A percentile compares a stretch with the other conserved stretches of the same genome.
These are phyloP conservation scores for Penicillium psychrosexuale DNA, from an alignment of 2,329 filamentous ascomycete species.

Conservation along the genomic window DNA sequence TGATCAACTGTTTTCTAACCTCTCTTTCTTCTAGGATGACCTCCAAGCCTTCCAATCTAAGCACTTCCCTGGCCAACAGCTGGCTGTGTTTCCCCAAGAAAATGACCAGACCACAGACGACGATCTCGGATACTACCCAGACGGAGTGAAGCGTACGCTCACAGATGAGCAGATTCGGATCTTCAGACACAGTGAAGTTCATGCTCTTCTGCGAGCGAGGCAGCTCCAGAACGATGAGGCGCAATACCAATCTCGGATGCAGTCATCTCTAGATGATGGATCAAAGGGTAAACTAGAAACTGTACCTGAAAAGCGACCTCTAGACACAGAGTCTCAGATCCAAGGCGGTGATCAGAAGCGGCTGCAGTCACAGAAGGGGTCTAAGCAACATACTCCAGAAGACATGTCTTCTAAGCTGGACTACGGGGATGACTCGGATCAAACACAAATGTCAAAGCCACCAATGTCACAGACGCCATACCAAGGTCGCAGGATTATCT, in stretches of 20 bases:
- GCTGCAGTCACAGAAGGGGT: background rate
- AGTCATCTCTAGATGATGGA: background rate
- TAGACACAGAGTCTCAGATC: background rate
- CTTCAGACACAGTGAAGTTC: constrained; percentile 84
- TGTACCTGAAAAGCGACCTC: background rate
- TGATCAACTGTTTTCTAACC: background rate
- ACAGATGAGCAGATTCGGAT: constrained; percentile 89
- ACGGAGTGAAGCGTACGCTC: constrained; percentile 82
- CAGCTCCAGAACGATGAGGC: constrained; percentile 35
- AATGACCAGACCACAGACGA: constrained; percentile 46
- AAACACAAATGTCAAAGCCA: background rate
- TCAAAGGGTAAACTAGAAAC: background rate
- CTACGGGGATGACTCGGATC: constrained; percentile 36
- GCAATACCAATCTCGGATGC: constrained; percentile 15
- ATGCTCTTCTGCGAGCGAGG: constrained; percentile 60
- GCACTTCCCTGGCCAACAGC: constrained; percentile 51
- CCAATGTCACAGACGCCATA: constrained; percentile 12
- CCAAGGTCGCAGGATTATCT: constrained; percentile 34
- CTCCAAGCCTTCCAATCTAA: constrained; percentile 56
- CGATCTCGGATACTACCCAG: constrained; percentile 75
- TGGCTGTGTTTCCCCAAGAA: constrained; percentile 6
- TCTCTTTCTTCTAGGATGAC: constrained; percentile 51
- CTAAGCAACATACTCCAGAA: background rate
- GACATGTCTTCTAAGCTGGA: constrained; percentile 42
- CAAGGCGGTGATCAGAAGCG: background rate